Evolutionary conservation across 805 yeast species (phyloP), one percentile per base, ranked within the genome.

Genomic region (Metschnikowia picachoensis): DNA sequence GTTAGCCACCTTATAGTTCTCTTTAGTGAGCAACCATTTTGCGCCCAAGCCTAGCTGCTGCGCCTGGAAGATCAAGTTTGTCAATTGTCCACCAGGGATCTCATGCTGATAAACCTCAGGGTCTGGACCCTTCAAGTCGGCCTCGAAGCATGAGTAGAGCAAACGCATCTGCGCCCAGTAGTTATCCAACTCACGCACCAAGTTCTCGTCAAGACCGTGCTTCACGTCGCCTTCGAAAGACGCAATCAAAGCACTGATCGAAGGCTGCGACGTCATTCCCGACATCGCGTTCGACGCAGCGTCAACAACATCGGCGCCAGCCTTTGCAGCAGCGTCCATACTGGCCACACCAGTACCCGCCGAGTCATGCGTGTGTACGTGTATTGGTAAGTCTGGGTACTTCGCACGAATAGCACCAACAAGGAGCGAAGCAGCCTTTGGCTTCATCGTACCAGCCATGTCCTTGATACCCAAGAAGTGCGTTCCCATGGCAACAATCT

Each of bases 151-250:
- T 40, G 96, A 87, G 77, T 94, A 94, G 56, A 94, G 74, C 65
- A 94, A 77, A 74, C 99, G 83, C 92, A 94, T 94, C 75, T 94
- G 97, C 41, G 95, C 96, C 99, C 99, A 94, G 79, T 94, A 94
- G 51, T 88, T 72, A 68, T 94, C 99, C 55, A 94, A 67, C 62
- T 83, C 94, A 59, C 95, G 80, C 39, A 89, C 87, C 54, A 80
- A 74, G 43, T 74, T 68, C 54, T 77, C 80, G 57, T 78, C 73
- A 55, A 94, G 74, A 42, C 87, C 90, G 48, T 92, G 84, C 48
- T 85, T 78, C 52, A 88, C 70, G 47, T 85, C 84, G 54, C 96
- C 96, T 63, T 91, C 97, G 49, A 92, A 72, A 3, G 98, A 87
- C 10, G 97, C 95, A 62, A 94, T 74, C 57, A 94, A 74, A 17